phyloP scores from a whole-genome alignment of 1,139 yeast genomes.

The Meyerozyma athensensis region DNA sequence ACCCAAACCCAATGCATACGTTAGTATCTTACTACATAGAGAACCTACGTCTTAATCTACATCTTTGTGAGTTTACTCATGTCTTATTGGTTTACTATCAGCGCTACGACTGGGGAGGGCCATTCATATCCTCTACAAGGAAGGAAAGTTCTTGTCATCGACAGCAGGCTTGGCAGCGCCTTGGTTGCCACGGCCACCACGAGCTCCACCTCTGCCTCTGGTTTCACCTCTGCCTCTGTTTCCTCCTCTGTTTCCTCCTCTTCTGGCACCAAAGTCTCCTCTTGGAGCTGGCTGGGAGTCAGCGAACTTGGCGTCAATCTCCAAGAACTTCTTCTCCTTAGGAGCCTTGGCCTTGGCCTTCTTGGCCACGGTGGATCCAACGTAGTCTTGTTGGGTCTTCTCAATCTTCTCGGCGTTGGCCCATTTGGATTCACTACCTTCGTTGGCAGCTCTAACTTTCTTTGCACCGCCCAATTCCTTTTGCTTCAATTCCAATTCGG shows the following conservation, averaged over 20 bases:
- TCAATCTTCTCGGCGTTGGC: conserved; percentile 13
- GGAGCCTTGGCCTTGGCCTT: conserved; percentile 55
- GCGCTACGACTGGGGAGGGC: neutral
- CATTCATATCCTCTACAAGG: conserved; percentile 28
- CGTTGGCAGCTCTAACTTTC: conserved; percentile 51
- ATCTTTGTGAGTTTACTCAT: neutral
- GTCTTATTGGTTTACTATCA: conserved; percentile 1
- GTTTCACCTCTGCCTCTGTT: conserved; percentile 24
- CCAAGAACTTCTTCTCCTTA: conserved; percentile 68
- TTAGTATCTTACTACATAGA: neutral
- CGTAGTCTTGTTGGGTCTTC: conserved; percentile 29
- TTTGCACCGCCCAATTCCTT: conserved; percentile 40
- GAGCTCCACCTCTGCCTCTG: conserved; percentile 20
- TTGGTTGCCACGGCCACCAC: conserved; percentile 17
- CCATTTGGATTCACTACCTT: conserved; percentile 58
- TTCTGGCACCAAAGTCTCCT: conserved; percentile 14
- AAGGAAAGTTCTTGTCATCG: conserved; percentile 62
- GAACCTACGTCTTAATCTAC: neutral
- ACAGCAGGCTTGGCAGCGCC: conserved; percentile 38
- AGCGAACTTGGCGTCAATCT: conserved; percentile 60
- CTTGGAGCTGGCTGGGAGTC: conserved; percentile 35
- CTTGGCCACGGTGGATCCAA: conserved; percentile 55
- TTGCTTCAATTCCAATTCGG: conserved; percentile 51
- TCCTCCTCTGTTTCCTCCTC: conserved; percentile 33
- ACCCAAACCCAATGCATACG: neutral